Evolutionary conservation across 1,284 basidiomycete genomes (phyloP), one percentile per base, ranked within the genome.

Genomic region (Apiotrichum gamsii): DNA sequence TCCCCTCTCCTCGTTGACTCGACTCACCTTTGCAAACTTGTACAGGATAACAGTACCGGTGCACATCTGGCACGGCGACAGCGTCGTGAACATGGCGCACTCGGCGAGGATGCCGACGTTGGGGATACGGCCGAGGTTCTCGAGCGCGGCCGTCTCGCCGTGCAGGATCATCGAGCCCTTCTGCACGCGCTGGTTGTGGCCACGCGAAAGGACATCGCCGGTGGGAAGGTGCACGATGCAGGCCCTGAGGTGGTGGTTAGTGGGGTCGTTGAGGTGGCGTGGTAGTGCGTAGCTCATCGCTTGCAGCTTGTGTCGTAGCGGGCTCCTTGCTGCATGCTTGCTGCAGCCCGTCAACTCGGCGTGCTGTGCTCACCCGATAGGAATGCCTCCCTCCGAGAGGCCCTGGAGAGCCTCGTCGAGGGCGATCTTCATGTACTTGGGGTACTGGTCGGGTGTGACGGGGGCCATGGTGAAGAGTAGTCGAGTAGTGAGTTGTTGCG

Each of bases 161-260:
- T 66, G 64, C 9, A 55, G 49, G 41, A 52, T 52, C 42, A 47
- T 66, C 11, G 54, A 57, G 39, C 52, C 50, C 43, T 56, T 48
- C 52, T 65, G 58, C 1, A 66, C 64, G 8, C 64, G 56, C 45
- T 64, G 59, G 49, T 66, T 66, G 46, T 66, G 64, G 3, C 64
- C 64, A 5, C 19, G 28, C 15, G 62, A 49, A 13, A 66, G 52
- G 11, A 63, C 54, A 16, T 52, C 51, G 29, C 57, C 53, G 2
- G 64, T 62, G 9, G 62, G 64, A 16, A 61, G 58, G 47, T 66
- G 64, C 35, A 63, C 55, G 19, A 65, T 46, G 3, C 53, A 54
- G 19, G 58, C 61, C 5, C 62, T 64, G 45, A 14, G 4, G 33
- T 49, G 23, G 34, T 28, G 23, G 25, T 28, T 62, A 38, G 25